Conservation (phyloP, 306 rosid genomes). For the Dicorynia guianensis region DNA sequence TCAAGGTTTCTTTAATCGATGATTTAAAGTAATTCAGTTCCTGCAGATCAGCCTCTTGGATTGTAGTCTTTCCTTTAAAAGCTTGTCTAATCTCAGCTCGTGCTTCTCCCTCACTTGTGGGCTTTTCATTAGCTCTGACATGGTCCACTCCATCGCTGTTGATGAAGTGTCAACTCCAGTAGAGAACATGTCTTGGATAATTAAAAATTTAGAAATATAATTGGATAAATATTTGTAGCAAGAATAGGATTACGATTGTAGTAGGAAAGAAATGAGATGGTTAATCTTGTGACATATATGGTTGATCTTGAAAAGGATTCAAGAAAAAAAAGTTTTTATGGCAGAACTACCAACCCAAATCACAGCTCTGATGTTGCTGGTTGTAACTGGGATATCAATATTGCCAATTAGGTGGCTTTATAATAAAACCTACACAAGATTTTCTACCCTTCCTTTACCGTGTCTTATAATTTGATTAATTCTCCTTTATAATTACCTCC, state of each 20-base stretch:
- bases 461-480: neutral
- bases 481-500: neutral
- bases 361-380: conserved; percentile 45
- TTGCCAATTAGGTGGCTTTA: conserved; percentile 23
- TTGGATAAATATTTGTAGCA: neutral
- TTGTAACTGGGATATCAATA: conserved; percentile 42
- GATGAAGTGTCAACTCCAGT: neutral
- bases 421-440: neutral
- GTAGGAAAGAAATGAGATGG: too few species aligned
- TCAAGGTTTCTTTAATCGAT: conserved; percentile 45
- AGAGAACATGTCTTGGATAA: conserved; percentile 1
- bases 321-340: neutral
- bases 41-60: neutral
- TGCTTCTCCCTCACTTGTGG: neutral
- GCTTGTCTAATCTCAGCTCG: conserved; percentile 19
- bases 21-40: conserved; percentile 32
- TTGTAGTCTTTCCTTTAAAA: neutral
- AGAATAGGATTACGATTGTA: neutral
- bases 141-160: neutral
- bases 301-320: neutral
- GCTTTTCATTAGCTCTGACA: conserved; percentile 12
- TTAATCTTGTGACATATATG: too few species aligned
- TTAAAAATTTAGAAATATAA: neutral
- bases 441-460: neutral
- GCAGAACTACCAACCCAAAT: conserved; percentile 42